Base-by-base conservation (phyloP, 2,329 filamentous ascomycete genomes). In the Sarocladium strictum region DNA sequence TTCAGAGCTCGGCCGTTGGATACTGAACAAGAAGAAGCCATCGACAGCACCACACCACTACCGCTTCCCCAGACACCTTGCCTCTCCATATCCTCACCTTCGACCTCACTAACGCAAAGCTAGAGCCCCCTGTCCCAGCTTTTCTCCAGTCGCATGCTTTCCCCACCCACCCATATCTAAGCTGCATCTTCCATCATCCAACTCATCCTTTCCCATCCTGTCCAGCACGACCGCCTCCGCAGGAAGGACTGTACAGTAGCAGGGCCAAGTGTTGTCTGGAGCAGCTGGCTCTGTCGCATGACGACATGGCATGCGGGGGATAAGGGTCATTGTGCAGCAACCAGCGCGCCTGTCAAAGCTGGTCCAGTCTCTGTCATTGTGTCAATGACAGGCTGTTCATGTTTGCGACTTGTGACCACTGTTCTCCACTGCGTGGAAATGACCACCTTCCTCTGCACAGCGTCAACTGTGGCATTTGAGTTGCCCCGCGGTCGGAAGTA, bases 141-240 rank as follows among this genome's bases (percentile, higher is more conserved):
- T 51, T 35, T 51, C 27, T 51, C 27, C 43, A 47, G 43, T 29
- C 43, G 11, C 43, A 15, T 47, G 3, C 14, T n/a, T 9, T 51
- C 47, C 19, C 47, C 47, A 51, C 47, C 17, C 47, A 35, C 27
- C 26, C 47, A 51, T 33, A 26, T 17, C 17, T 12, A 6, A 12
- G 19, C 6, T 6, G 11, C 26, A 33, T 51, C 23, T 21, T 33
- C 27, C 47, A 33, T 21, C 47, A 51, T 51, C 47, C 47, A 51
- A 33, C 47, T 21, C 19, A 32, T 49, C 43, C 43, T 49, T 51
- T 35, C 47, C 47, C 47, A 51, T 51, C 47, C 17, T 51, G 47
- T 35, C 19, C 17, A 45, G 21, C 4, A 9, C 21, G 10, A 23
- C 29, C 35, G 35, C 35, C 35, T 38, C 35, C 7, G 35, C 35